Percentiles rank a stretch among this genome's conserved stretches.
These are phyloP conservation scores for Quercus cerris DNA, from an alignment of 306 rosid genomes.

Conservation along the genomic window DNA sequence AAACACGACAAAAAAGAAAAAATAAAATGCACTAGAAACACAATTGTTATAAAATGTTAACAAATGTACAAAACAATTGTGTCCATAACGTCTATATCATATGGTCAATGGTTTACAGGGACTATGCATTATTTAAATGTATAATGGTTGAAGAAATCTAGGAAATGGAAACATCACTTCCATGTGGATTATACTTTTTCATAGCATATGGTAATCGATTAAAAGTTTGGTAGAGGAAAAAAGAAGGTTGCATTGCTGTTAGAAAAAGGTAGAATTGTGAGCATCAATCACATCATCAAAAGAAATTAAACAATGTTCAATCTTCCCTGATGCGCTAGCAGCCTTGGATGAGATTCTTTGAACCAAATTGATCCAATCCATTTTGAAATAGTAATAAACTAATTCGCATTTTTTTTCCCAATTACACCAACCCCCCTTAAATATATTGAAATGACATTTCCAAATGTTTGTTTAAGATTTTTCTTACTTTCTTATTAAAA, in stretches of 20 bases:
- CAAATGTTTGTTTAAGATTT: no score
- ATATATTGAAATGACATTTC: no score
- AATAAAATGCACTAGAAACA: background rate
- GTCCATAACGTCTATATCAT: background rate
- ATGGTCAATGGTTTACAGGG: background rate
- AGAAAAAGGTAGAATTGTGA: constrained; percentile 16
- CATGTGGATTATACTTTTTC: constrained; percentile 26
- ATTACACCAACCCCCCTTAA: no score
- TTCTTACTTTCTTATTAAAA: no score
- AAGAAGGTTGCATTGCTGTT: background rate
- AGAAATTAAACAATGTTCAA: constrained; percentile 24
- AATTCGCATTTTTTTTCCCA: background rate
- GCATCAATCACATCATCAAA: constrained; percentile 51
- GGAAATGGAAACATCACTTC: constrained; percentile 27
- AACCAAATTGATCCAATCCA: constrained; percentile 30
- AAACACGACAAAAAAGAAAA: background rate
- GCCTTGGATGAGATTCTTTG: constrained; percentile 25
- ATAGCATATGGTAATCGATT: background rate
- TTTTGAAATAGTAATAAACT: constrained; percentile 14
- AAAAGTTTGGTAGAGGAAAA: background rate
- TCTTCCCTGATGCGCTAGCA: constrained; percentile 31
- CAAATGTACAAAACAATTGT: background rate
- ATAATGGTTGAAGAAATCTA: constrained; percentile 16
- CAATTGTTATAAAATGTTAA: background rate
- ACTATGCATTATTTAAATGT: background rate